These are phyloP conservation scores for Rhynchosporium graminicola DNA, from an alignment of 2,329 filamentous ascomycete species.

Conservation along the genomic window DNA sequence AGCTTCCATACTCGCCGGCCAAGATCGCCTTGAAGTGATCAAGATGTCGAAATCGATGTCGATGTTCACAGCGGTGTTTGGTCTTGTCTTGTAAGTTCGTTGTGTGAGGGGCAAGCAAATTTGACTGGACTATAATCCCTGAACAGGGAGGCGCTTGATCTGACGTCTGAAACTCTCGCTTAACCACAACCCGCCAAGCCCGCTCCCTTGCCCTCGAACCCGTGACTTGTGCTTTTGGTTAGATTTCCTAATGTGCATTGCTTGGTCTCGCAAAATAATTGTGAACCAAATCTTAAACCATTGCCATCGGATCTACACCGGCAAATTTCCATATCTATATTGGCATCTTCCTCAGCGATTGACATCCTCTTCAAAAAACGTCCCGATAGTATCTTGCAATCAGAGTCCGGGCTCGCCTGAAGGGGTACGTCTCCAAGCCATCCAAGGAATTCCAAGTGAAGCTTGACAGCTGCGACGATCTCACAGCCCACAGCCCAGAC, in stretches of 20 bases:
- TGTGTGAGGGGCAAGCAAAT: slow-evolving; percentile 1
- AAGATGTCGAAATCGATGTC: neutral
- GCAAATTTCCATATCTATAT: neutral
- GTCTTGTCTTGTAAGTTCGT: neutral
- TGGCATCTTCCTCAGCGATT: neutral
- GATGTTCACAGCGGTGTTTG: slow-evolving; percentile 14
- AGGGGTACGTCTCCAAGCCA: slow-evolving; percentile 1
- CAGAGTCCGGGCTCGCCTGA: neutral
- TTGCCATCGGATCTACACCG: neutral
- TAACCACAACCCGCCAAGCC: neutral
- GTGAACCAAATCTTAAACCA: neutral
- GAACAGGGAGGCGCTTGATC: slow-evolving; percentile 1
- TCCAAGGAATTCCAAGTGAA: slow-evolving; percentile 8
- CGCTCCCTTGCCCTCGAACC: neutral
- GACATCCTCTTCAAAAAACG: no score
- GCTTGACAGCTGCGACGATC: slow-evolving; percentile 2
- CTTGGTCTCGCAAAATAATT: neutral
- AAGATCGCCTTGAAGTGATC: neutral
- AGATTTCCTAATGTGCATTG: neutral
- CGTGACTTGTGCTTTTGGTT: slow-evolving; percentile 1
- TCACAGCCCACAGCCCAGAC: neutral
- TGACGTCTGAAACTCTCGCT: slow-evolving; percentile 8
- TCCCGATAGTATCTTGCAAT: slow-evolving; percentile 8
- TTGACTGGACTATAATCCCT: neutral
- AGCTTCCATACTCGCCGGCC: neutral